phyloP scores from a whole-genome alignment of 2,329 filamentous ascomycete genomes.

The Plectosphaerella sp. region DNA sequence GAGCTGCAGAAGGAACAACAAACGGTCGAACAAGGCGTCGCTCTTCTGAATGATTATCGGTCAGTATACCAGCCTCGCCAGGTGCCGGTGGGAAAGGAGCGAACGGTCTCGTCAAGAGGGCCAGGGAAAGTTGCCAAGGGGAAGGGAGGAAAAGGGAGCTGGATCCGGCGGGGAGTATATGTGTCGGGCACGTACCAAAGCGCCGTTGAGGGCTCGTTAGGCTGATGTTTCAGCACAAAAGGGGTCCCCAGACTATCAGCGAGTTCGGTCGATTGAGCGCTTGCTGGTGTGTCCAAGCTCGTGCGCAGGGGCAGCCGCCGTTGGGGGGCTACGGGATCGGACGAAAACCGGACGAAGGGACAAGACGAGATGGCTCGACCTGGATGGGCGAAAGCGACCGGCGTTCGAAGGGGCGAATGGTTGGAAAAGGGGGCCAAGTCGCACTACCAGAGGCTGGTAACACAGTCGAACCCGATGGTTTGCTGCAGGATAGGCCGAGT shows the following conservation, averaged over 20 bases:
- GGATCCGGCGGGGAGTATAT: too few species aligned
- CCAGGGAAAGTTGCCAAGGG: too few species aligned
- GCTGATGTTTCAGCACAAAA: neutral
- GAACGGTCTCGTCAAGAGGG: conserved; percentile 2
- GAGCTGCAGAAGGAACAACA: too few species aligned
- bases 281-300: neutral
- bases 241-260: neutral
- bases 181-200: neutral
- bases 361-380: neutral
- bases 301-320: neutral
- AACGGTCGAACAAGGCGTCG: too few species aligned
- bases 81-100: neutral
- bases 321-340: neutral
- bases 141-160: too few species aligned
- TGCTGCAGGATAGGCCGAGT: conserved; percentile 18
- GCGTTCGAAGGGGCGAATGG: neutral
- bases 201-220: neutral
- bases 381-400: neutral
- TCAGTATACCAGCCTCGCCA: too few species aligned
- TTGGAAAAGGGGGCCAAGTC: neutral
- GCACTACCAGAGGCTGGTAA: conserved; percentile 2
- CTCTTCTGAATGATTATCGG: too few species aligned
- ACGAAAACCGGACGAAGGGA: neutral
- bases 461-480: conserved; percentile 17
- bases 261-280: neutral